A percentile compares a stretch with the other conserved stretches of the same genome.
phyloP scores from a whole-genome alignment of 1,284 basidiomycete genomes.

The Heliocybe sulcata region DNA sequence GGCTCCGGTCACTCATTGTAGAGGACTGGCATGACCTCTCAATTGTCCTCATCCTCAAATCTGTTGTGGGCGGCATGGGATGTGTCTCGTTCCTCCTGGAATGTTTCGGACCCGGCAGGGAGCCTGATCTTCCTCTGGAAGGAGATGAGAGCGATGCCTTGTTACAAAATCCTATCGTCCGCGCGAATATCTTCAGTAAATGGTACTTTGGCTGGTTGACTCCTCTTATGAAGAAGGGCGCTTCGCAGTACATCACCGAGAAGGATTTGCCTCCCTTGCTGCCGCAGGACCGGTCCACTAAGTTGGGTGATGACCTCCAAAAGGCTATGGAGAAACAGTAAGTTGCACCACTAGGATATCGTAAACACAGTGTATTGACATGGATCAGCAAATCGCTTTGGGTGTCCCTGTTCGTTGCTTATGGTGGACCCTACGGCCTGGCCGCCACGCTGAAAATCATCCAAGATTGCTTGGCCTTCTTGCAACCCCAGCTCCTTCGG shows the following conservation, averaged over 20 bases:
- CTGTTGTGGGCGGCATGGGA: conserved; percentile 40
- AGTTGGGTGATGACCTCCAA: conserved; percentile 62
- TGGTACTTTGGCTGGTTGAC: conserved; percentile 82
- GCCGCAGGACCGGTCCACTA: conserved; percentile 65
- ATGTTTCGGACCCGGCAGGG: conserved; percentile 32
- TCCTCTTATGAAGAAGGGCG: conserved; percentile 66
- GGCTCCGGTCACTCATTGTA: conserved; percentile 53
- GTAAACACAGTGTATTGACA: background rate
- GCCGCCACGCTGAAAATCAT: conserved; percentile 66
- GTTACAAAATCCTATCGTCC: conserved; percentile 66
- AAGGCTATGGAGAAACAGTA: conserved; percentile 54
- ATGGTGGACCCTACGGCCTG: conserved; percentile 70
- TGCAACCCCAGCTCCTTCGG: conserved; percentile 86
- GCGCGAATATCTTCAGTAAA: conserved; percentile 78
- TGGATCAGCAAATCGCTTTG: conserved; percentile 48
- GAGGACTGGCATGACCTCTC: conserved; percentile 20
- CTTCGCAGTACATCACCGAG: conserved; percentile 59
- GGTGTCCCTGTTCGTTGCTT: conserved; percentile 68
- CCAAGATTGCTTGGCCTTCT: conserved; percentile 79
- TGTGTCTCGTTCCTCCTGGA: conserved; percentile 62
- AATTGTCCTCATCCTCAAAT: conserved; percentile 39
- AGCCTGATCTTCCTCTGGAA: conserved; percentile 50
- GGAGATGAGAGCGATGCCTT: conserved; percentile 33
- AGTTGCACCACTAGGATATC: conserved; percentile 14
- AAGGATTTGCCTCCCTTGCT: conserved; percentile 69